Conservation (phyloP, 148 eudicot species). For the Amaranthus palmeri region DNA sequence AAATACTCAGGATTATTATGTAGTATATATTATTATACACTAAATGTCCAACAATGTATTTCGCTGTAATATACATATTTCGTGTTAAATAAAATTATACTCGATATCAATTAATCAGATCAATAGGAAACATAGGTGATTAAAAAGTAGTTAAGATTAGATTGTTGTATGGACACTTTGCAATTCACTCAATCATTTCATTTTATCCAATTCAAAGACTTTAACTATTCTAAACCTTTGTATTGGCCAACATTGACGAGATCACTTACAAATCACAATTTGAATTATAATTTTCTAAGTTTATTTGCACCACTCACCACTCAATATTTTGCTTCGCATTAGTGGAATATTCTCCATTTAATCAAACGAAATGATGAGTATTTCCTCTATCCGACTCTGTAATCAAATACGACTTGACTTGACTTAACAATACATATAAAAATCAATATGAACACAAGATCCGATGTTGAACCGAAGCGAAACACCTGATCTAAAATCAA, state of each 20-base stretch:
- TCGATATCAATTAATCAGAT: background rate
- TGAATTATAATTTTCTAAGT: background rate
- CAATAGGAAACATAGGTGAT: too few species aligned
- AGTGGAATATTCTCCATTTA: constrained; percentile 10
- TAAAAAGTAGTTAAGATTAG: background rate
- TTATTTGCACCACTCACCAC: background rate
- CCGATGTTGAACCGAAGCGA: too few species aligned
- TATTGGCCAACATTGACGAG: constrained; percentile 17
- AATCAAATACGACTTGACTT: too few species aligned
- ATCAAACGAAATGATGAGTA: background rate
- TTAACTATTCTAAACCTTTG: constrained; percentile 1
- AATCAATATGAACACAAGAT: too few species aligned
- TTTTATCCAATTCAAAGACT: constrained; percentile 6
- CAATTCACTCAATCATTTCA: constrained; percentile 4
- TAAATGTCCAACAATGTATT: background rate
- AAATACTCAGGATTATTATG: too few species aligned
- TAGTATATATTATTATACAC: background rate
- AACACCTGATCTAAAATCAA: too few species aligned
- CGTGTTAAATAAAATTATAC: background rate
- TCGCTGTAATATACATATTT: background rate
- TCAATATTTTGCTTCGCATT: background rate
- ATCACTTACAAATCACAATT: background rate
- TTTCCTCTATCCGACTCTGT: too few species aligned
- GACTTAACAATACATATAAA: too few species aligned
- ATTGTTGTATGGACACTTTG: background rate